Evolutionary conservation across 2,329 filamentous ascomycete genomes (phyloP).

Genomic region (Calonectria pseudoreteaudii): DNA sequence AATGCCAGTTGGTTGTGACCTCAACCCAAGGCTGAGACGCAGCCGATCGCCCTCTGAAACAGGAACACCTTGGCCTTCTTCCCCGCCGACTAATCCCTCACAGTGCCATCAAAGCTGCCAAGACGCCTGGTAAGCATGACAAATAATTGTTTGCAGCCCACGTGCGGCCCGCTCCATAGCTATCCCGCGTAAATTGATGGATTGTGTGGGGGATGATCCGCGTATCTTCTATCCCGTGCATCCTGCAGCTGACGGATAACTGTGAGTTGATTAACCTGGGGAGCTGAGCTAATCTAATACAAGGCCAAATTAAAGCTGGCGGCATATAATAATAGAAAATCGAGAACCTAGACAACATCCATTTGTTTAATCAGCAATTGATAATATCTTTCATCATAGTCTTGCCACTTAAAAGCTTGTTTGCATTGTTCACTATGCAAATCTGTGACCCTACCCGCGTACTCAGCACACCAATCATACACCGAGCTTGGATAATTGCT

Average conservation of each 20-base stretch:
- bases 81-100: background rate
- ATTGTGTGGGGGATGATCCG: background rate
- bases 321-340: background rate
- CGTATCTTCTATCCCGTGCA: background rate
- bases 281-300: background rate
- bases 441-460: background rate
- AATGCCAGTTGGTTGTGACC: constrained; percentile 24
- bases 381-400: background rate
- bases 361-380: background rate
- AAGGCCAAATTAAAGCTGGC: background rate
- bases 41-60: constrained; percentile 39
- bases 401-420: background rate
- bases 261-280: background rate
- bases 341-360: background rate
- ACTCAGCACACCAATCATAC: background rate
- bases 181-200: background rate
- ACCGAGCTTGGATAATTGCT: background rate
- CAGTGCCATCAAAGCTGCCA: background rate
- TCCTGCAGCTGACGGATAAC: background rate
- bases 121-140: background rate
- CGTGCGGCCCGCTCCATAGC: background rate
- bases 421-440: background rate
- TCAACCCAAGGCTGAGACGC: constrained; percentile 36
- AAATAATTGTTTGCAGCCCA: constrained; percentile 13
- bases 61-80: constrained; percentile 24